Evolutionary conservation across 2,329 filamentous ascomycete genomes (phyloP), one percentile per base, ranked within the genome.

Genomic region (Pseudogymnoascus sp.): DNA sequence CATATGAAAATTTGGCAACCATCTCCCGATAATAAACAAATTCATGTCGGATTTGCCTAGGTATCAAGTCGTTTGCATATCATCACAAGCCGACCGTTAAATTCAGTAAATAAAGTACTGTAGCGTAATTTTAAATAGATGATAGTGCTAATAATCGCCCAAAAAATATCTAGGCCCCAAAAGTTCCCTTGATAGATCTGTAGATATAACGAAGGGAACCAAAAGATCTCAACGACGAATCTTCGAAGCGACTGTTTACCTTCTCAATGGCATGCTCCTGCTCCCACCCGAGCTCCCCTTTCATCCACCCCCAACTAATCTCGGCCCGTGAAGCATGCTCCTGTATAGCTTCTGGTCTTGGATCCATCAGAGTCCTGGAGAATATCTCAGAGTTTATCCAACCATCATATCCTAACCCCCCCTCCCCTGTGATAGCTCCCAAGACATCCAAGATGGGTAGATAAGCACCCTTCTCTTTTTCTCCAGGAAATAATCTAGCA

Each of bases 371-470:
- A 4, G 74, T 79, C 35, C 80, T 73, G 41, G 79, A 81, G 69
- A 87, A 87, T 15, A 87, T 67, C 72, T 88, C 84, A 68, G 84
- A 78, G 62, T 78, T 82, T n/a, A 86, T 75, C 78, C 80, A 85
- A 2, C 84, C 84, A 29, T 78, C 73, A 67, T 80, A 88, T 0
- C 83, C 83, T 12, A 85, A 72, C 4, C 80, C 79, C 29, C 79
- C 74, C 13, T 79, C 77, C 27, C 64, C 63, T 61, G 80, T 74
- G 59, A 88, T 78, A 0, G 81, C 78, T 61, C 76, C 73, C 4
- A 81, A 71, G 2, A 88, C 77, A 27, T 80, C 75, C 59, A 77
- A 68, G 1, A 84, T 77, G 0, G 86, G 85, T 17, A 88, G 68
- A 71, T 86, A 88, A 0, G 79, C 85, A 0, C 83, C 83, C 70